Percentiles rank a stretch among this genome's conserved stretches.
These are phyloP conservation scores for Gynochthodes officinalis DNA, from an alignment of 257 asterid species.

Conservation along the genomic window DNA sequence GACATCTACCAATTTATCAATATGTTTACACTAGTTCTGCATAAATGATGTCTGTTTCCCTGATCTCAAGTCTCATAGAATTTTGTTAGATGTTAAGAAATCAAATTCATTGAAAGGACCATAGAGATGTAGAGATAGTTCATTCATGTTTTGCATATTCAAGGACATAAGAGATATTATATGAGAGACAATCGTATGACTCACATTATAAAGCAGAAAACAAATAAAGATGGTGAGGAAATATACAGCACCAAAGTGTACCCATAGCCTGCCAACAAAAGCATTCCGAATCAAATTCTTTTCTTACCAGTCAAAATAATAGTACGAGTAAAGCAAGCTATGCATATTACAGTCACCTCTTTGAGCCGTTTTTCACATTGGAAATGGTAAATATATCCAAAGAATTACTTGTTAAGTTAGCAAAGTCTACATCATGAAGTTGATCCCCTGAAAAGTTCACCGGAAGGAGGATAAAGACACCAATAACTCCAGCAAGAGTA, in stretches of 20 bases:
- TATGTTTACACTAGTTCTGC: background rate
- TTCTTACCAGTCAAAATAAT: background rate
- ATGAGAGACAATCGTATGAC: constrained; percentile 3
- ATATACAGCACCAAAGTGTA: constrained; percentile 34
- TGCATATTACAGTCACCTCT: constrained; percentile 22
- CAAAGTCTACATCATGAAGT: constrained; percentile 19
- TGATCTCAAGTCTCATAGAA: background rate
- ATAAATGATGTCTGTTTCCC: too few species aligned
- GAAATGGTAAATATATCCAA: constrained; percentile 35
- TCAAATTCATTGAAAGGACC: background rate
- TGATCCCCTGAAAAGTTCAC: constrained; percentile 37
- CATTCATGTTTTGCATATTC: background rate
- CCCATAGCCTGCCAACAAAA: constrained; percentile 38
- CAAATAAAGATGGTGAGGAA: constrained; percentile 27
- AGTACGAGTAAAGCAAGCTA: background rate
- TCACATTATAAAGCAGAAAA: constrained; percentile 35
- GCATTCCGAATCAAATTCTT: background rate
- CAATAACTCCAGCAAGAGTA: constrained; percentile 30
- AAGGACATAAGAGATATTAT: background rate
- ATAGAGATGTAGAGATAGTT: background rate
- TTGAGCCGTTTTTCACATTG: constrained; percentile 31
- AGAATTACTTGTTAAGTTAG: constrained; percentile 19
- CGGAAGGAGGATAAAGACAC: constrained; percentile 36
- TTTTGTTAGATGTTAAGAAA: background rate
- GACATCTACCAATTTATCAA: background rate